Evolutionary conservation across 2,329 filamentous ascomycete species (phyloP), one percentile per base, ranked within the genome.

Genomic region (Penicillium expansum): DNA sequence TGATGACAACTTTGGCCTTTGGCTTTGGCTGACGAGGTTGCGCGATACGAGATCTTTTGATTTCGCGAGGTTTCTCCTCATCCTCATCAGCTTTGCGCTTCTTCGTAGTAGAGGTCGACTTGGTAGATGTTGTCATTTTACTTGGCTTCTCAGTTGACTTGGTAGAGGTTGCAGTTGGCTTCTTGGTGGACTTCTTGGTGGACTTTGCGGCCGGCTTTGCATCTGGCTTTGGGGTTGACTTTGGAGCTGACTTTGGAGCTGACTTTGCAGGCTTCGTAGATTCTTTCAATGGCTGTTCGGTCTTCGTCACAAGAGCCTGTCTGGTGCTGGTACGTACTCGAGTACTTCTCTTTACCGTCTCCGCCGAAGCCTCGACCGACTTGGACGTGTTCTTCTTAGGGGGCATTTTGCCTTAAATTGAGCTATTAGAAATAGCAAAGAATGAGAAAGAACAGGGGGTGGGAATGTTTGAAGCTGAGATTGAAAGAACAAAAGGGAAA

Each of bases 1-100:
- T 92, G 76, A 90, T 84, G 58, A 82, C 69, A 30, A 69, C 63
- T 64, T 68, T 75, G n/a, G 59, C 60, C 62, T 65, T 73, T 10
- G 57, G 61, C 61, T 72, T 76, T 30, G 64, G 64, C 59, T 67
- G 71, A 24, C 62, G 62, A 20, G 58, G 52, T 30, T 69, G 56
- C 24, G 63, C 56, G 37, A 67, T 67, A 52, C 65, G 68, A 55
- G 67, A 67, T 39, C 71, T 72, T 60, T 74, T 76, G 50, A 59
- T 56, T 58, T 72, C 60, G 27, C 64, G 65, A 45, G 65, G 60
- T 39, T 69, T 67, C 49, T 68, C 68, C 27, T 71, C 66, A 14
- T 60, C 62, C 27, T 55, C 60, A 18, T 69, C 68, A 24, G 69
- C 71, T 61, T 73, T 74, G 61, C 73, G 72, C 65, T 75, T 75